These are phyloP conservation scores for Panellus pusillus DNA, from an alignment of 768 basidiomycete genomes.

Conservation along the genomic window DNA sequence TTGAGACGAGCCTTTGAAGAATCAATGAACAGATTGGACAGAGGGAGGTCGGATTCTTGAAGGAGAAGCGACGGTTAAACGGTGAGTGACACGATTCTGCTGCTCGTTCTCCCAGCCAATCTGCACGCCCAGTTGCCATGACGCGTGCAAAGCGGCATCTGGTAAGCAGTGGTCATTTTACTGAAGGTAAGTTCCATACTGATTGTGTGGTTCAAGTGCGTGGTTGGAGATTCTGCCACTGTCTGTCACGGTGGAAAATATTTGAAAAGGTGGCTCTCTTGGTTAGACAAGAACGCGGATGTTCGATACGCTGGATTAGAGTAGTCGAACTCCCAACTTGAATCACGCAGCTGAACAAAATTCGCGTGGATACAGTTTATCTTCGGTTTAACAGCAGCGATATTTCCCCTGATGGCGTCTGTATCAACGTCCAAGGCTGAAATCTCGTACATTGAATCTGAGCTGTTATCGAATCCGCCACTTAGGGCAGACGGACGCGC, in stretches of 20 bases:
- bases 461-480: conserved; percentile 57
- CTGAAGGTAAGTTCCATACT: background rate
- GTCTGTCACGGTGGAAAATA: conserved; percentile 82
- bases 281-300: conserved; percentile 90
- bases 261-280: conserved; percentile 86
- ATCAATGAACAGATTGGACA: conserved; percentile 28
- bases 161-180: conserved; percentile 44
- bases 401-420: conserved; percentile 29
- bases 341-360: background rate
- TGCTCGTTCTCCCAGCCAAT: background rate
- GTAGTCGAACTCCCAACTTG: conserved; percentile 25
- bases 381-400: no score
- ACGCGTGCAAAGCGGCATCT: conserved; percentile 87
- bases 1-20: background rate
- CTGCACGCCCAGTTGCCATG: conserved; percentile 68
- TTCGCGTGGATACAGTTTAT: no score
- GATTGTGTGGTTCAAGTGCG: conserved; percentile 50
- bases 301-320: conserved; percentile 80
- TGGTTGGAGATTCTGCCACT: conserved; percentile 93
- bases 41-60: conserved; percentile 92
- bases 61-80: conserved; percentile 89
- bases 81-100: conserved; percentile 40
- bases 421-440: conserved; percentile 72
- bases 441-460: conserved; percentile 70
- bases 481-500: conserved; percentile 77